phyloP scores from a whole-genome alignment of 106 monocot genomes.

The Narthecium ossifragum region DNA sequence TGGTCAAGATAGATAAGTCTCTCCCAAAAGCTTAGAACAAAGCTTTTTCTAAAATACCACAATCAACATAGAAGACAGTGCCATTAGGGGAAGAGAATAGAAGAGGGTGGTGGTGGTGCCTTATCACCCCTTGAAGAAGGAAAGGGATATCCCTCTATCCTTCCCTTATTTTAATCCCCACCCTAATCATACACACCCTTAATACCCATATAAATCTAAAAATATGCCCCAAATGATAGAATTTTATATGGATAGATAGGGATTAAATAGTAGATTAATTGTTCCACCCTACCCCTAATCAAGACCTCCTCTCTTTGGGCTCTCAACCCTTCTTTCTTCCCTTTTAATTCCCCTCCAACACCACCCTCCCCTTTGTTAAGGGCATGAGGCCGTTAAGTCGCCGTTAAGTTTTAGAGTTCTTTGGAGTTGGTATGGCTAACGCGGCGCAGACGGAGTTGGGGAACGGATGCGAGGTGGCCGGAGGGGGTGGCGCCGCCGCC shows the following conservation, averaged over 20 bases:
- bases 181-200: neutral
- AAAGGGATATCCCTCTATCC: slow-evolving; percentile 25
- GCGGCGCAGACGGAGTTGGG: neutral
- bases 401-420: neutral
- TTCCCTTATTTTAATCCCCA: slow-evolving; percentile 18
- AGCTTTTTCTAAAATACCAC: too few relatives aligned
- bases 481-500: slow-evolving; percentile 5
- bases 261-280: slow-evolving; percentile 21
- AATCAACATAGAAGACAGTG: neutral
- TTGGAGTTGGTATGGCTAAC: slow-evolving; percentile 26
- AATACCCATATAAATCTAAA: neutral
- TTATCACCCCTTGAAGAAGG: slow-evolving; percentile 23
- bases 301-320: slow-evolving; percentile 1
- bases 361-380: neutral
- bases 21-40: too few relatives aligned
- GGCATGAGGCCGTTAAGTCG: slow-evolving; percentile 3
- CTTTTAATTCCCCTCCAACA: slow-evolving; percentile 11
- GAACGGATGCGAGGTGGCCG: neutral
- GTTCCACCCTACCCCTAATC: neutral
- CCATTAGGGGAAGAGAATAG: neutral
- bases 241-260: slow-evolving; percentile 11
- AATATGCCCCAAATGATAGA: too few relatives aligned
- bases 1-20: too few relatives aligned
- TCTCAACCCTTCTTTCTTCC: neutral
- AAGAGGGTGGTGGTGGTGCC: slow-evolving; percentile 31